Evolutionary conservation across 1,284 basidiomycete species (phyloP).

Genomic region (Ceratobasidium sp.): DNA sequence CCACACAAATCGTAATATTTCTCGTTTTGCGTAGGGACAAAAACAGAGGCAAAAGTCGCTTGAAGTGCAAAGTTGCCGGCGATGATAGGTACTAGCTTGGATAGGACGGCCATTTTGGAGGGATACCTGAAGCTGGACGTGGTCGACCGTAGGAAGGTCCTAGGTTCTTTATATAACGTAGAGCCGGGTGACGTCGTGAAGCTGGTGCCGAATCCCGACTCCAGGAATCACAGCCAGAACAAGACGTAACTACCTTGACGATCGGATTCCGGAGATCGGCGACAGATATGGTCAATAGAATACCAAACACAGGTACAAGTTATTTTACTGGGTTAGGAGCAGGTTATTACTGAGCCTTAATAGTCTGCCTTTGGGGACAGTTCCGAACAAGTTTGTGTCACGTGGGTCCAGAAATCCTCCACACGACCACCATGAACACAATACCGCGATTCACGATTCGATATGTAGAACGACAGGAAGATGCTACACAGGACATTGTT

Average conservation of each 20-base stretch:
- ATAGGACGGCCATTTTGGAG: constrained; percentile 35
- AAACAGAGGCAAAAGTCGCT: constrained; percentile 43
- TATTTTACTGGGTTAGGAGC: no score
- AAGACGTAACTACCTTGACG: not conserved
- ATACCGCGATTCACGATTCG: constrained; percentile 19
- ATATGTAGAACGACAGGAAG: constrained; percentile 22
- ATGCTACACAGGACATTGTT: not conserved
- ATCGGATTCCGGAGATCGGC: not conserved
- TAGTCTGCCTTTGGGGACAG: not conserved
- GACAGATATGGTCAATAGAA: no score
- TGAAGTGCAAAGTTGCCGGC: constrained; percentile 44
- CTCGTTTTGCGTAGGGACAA: constrained; percentile 46
- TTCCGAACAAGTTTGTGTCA: constrained; percentile 10
- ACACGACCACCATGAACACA: constrained; percentile 30
- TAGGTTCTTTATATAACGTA: constrained; percentile 2
- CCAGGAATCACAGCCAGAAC: not conserved
- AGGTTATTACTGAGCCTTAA: no score
- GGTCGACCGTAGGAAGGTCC: no score
- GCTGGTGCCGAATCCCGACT: not conserved
- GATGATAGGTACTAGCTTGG: constrained; percentile 43
- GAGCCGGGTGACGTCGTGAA: not conserved
- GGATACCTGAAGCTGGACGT: not conserved
- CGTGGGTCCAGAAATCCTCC: not conserved
- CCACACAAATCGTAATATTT: constrained; percentile 47
- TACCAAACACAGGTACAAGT: no score